A percentile compares a stretch with the other conserved stretches of the same genome.
phyloP scores from a whole-genome alignment of 345 rosid species.

The Diplotaxis tenuifolia region DNA sequence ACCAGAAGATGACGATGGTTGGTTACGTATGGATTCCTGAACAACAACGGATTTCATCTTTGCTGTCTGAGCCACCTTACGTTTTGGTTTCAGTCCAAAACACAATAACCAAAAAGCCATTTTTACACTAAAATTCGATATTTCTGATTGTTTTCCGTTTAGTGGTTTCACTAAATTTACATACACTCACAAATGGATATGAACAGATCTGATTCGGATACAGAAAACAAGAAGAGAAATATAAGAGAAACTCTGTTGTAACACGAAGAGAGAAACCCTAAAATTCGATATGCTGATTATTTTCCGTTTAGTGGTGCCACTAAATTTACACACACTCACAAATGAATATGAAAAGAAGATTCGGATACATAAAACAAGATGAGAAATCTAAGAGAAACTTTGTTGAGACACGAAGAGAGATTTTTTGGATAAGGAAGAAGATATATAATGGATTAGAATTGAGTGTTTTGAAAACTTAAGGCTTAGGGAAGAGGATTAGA shows the following conservation, averaged over 20 bases:
- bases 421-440: background rate
- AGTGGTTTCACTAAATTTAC: too few relatives aligned
- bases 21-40: background rate
- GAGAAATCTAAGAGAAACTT: background rate
- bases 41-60: background rate
- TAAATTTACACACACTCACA: background rate
- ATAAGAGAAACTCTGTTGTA: background rate
- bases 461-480: background rate
- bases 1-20: background rate
- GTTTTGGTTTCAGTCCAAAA: background rate
- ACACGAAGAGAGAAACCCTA: background rate
- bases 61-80: background rate
- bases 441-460: background rate
- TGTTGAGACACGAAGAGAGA: background rate
- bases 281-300: background rate
- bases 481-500: background rate
- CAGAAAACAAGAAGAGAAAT: background rate
- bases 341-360: background rate
- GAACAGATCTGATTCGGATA: background rate
- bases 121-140: background rate
- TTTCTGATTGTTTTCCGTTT: background rate
- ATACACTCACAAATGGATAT: background rate
- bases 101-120: background rate
- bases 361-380: background rate
- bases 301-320: background rate